Evolutionary conservation across 2,329 filamentous ascomycete genomes (phyloP).

Genomic region (Nigrospora oryzae): DNA sequence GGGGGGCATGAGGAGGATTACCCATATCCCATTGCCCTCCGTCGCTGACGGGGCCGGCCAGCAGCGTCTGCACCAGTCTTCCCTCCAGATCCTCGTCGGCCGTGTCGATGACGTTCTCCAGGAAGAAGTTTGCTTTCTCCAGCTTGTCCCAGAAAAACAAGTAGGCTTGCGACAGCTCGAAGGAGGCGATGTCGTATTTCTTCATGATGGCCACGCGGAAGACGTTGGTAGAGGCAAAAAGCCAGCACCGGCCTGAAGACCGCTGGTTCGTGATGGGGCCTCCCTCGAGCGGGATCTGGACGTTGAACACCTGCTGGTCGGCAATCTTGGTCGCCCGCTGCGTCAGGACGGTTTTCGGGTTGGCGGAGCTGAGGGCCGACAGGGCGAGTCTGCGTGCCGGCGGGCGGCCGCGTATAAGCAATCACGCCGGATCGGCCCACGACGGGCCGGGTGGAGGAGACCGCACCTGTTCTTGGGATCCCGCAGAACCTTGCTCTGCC

Average conservation of each 20-base stretch:
- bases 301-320: constrained; percentile 75
- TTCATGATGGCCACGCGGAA: constrained; percentile 86
- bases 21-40: constrained; percentile 90
- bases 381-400: constrained; percentile 55
- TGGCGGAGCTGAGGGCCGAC: constrained; percentile 59
- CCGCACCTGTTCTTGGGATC: constrained; percentile 58
- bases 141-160: constrained; percentile 93
- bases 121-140: constrained; percentile 84
- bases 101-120: constrained; percentile 76
- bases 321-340: constrained; percentile 53
- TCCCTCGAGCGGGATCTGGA: constrained; percentile 75
- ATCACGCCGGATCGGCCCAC: neutral
- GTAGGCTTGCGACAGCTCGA: constrained; percentile 82
- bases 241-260: constrained; percentile 78
- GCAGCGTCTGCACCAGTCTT: constrained; percentile 61
- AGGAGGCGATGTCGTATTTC: constrained; percentile 66
- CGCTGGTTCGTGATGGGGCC: constrained; percentile 79
- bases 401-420: neutral
- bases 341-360: constrained; percentile 57
- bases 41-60: constrained; percentile 63
- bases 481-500: constrained; percentile 53
- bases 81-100: constrained; percentile 61
- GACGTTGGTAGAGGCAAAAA: constrained; percentile 86
- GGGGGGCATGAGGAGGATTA: neutral
- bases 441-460: neutral